These are phyloP conservation scores for Aspergillus uvarum DNA, from an alignment of 2,329 filamentous ascomycete genomes.

Conservation along the genomic window DNA sequence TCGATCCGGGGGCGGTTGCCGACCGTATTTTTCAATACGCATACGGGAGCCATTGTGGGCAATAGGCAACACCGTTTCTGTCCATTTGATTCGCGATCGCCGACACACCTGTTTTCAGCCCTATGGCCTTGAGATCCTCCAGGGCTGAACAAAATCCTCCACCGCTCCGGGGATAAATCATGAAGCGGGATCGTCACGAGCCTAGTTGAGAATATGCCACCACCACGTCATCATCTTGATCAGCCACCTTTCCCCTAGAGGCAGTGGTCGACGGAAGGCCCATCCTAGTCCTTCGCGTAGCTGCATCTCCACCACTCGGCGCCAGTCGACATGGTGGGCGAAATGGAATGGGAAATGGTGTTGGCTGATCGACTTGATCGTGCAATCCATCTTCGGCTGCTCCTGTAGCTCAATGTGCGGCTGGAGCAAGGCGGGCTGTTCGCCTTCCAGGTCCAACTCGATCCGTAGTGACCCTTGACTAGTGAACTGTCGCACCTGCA, in stretches of 20 bases:
- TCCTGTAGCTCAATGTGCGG: conserved; percentile 19
- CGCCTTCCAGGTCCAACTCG: conserved; percentile 17
- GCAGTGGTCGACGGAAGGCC: conserved; percentile 18
- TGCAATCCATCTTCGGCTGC: conserved; percentile 20
- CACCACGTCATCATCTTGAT: conserved; percentile 18
- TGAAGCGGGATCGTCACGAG: not conserved
- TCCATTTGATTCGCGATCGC: not conserved
- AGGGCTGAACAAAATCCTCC: not conserved
- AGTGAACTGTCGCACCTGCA: conserved; percentile 15
- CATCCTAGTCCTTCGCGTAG: conserved; percentile 18
- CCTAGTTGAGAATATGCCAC: conserved; percentile 12
- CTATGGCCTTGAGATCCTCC: not conserved
- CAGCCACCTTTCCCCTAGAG: conserved; percentile 13
- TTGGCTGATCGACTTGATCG: conserved; percentile 18
- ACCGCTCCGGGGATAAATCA: not conserved
- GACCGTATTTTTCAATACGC: not conserved
- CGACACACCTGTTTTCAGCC: not conserved
- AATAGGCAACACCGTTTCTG: not conserved
- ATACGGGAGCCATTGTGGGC: not conserved
- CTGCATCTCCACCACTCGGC: conserved; percentile 17
- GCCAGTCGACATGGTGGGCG: conserved; percentile 21
- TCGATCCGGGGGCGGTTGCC: not conserved
- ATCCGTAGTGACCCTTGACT: conserved; percentile 12
- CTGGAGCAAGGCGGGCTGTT: conserved; percentile 13
- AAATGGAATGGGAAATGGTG: conserved; percentile 22